Percentiles rank a stretch among this genome's conserved stretches.
Evolutionary conservation across 805 yeast genomes (phyloP).

Genomic region (Hanseniaspora nectarophila): DNA sequence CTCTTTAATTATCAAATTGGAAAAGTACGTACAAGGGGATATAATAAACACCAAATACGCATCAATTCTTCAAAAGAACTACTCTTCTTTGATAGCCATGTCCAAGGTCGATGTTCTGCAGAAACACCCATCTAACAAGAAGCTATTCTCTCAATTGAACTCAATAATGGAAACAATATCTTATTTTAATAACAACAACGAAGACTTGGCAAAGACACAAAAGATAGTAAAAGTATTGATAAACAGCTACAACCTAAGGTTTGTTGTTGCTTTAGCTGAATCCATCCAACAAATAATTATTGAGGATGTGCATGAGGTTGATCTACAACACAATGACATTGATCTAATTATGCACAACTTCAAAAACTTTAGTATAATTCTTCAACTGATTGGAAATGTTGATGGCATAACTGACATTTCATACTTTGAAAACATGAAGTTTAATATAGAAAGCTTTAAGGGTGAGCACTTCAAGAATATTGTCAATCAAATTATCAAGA

Average conservation of each 20-base stretch:
- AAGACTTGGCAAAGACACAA: neutral
- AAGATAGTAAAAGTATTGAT: neutral
- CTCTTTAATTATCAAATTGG: neutral
- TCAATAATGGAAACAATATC: neutral
- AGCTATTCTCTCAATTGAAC: neutral
- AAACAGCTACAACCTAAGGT: neutral
- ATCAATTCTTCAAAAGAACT: neutral
- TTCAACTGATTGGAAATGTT: neutral
- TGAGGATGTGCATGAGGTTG: neutral
- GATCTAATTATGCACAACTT: neutral
- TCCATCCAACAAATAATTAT: neutral
- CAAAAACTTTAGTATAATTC: neutral
- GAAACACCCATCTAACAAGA: neutral
- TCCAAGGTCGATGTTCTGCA: neutral
- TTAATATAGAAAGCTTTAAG: neutral
- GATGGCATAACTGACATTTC: neutral
- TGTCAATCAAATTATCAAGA: neutral
- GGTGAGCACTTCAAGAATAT: neutral
- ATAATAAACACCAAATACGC: conserved; percentile 2
- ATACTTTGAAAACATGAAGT: neutral
- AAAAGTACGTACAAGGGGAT: conserved; percentile 1
- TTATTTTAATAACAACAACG: neutral
- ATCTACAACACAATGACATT: neutral
- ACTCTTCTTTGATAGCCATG: neutral
- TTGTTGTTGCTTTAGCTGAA: neutral